Evolutionary conservation across 805 yeast species (phyloP).

Genomic region (Yamadazyma insecticola): DNA sequence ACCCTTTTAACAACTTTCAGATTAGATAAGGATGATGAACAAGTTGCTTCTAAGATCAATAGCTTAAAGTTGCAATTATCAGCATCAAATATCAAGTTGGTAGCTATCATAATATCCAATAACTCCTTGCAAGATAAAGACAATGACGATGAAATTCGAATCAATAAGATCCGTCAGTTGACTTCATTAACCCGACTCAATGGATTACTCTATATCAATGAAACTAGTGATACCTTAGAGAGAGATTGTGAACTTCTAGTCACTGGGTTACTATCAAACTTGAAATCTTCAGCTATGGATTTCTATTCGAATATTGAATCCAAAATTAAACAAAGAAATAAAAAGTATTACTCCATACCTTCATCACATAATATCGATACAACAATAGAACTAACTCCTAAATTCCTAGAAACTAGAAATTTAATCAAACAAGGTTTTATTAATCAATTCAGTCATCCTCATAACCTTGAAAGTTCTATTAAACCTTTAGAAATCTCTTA

Average conservation of each 20-base stretch:
- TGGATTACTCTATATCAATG: constrained; percentile 25
- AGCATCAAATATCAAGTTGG: constrained; percentile 13
- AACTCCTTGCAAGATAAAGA: constrained; percentile 8
- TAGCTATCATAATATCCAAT: constrained; percentile 20
- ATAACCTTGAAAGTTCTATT: constrained; percentile 26
- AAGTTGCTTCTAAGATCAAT: constrained; percentile 13
- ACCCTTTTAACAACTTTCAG: constrained; percentile 19
- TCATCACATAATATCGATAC: constrained; percentile 21
- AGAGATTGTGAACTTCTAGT: constrained; percentile 30
- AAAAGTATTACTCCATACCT: constrained; percentile 35
- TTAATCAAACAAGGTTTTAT: constrained; percentile 32
- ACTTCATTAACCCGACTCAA: constrained; percentile 27
- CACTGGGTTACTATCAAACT: constrained; percentile 23
- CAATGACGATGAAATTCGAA: constrained; percentile 16
- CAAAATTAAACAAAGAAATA: constrained; percentile 28
- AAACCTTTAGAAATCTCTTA: constrained; percentile 30
- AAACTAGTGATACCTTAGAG: constrained; percentile 8
- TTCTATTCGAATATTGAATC: constrained; percentile 30
- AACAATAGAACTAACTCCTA: constrained; percentile 28
- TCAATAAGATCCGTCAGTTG: constrained; percentile 19
- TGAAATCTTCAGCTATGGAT: constrained; percentile 24
- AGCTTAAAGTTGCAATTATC: constrained; percentile 10
- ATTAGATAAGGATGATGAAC: constrained; percentile 15
- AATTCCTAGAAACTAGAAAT: constrained; percentile 34
- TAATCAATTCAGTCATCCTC: constrained; percentile 27